Evolutionary conservation across 2,329 filamentous ascomycete genomes (phyloP).

Genomic region (Claviceps digitariae): DNA sequence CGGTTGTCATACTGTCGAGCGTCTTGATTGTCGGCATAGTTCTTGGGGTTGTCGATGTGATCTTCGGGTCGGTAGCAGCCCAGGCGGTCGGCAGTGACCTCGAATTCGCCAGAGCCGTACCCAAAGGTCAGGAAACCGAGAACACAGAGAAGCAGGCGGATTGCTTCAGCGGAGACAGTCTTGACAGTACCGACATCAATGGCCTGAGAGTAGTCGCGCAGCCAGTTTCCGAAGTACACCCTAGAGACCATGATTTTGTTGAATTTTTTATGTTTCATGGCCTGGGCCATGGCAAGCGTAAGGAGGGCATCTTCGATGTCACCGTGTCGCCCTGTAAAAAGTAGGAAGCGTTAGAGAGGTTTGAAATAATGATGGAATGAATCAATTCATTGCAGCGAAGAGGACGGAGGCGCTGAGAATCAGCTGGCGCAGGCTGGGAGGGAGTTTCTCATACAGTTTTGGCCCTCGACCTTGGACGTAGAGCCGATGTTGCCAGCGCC

Average conservation of each 20-base stretch:
- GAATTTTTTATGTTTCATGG: conserved; percentile 60
- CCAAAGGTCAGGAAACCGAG: conserved; percentile 83
- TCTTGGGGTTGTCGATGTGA: conserved; percentile 64
- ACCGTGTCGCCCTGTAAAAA: conserved; percentile 56
- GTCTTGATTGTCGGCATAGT: conserved; percentile 83
- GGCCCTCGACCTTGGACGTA: conserved; percentile 65
- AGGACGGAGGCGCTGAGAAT: no score
- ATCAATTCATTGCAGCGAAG: no score
- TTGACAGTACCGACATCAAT: conserved; percentile 90
- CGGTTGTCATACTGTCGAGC: conserved; percentile 69
- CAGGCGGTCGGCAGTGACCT: conserved; percentile 70
- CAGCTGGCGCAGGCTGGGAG: not conserved
- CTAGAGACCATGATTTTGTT: conserved; percentile 76
- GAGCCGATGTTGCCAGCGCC: conserved; percentile 82
- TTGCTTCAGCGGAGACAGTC: conserved; percentile 78
- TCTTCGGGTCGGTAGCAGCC: conserved; percentile 71
- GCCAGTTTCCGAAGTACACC: conserved; percentile 95
- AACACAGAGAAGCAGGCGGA: conserved; percentile 77
- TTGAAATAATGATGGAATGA: not conserved
- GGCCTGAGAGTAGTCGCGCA: conserved; percentile 84
- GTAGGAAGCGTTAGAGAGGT: not conserved
- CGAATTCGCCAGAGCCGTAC: conserved; percentile 73
- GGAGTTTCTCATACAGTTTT: conserved; percentile 50
- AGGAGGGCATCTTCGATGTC: conserved; percentile 89
- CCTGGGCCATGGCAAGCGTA: conserved; percentile 45